Percentiles rank a stretch among this genome's conserved stretches.
phyloP scores from a whole-genome alignment of 192 early-diverging fungal genomes.

The Coemansia sp. region DNA sequence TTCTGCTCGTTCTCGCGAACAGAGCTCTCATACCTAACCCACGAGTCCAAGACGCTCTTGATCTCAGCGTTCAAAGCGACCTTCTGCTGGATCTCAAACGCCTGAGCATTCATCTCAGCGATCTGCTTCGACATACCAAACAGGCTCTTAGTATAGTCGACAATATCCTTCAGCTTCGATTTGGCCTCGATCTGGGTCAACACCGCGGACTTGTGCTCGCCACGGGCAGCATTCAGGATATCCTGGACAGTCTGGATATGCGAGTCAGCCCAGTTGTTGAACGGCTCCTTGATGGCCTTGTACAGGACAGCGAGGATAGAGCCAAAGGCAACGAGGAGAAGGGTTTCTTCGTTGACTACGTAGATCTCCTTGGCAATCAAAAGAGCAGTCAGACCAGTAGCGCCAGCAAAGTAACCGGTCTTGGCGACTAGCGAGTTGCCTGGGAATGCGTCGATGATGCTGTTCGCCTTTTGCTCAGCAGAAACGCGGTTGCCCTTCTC shows the following conservation, averaged over 20 bases:
- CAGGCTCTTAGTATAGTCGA: constrained; percentile 89
- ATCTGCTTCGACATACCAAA: constrained; percentile 96
- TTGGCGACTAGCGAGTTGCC: constrained; percentile 88
- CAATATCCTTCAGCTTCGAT: constrained; percentile 90
- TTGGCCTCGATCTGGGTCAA: constrained; percentile 88
- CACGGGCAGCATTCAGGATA: constrained; percentile 81
- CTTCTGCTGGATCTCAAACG: constrained; percentile 94
- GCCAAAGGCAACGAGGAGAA: constrained; percentile 80
- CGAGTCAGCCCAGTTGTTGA: constrained; percentile 74
- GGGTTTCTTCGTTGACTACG: constrained; percentile 91
- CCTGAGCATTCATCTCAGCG: constrained; percentile 90
- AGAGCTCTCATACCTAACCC: constrained; percentile 94
- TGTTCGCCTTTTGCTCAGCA: constrained; percentile 80
- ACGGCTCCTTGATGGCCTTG: constrained; percentile 80
- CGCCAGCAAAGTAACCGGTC: constrained; percentile 83
- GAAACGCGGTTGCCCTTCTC: constrained; percentile 32
- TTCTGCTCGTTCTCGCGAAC: constrained; percentile 95
- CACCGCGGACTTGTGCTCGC: constrained; percentile 91
- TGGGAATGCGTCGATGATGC: constrained; percentile 91
- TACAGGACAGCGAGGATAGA: constrained; percentile 81
- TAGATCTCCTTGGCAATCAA: constrained; percentile 98
- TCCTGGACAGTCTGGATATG: constrained; percentile 77
- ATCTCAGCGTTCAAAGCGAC: constrained; percentile 78
- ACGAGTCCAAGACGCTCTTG: constrained; percentile 89
- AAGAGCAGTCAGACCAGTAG: constrained; percentile 82